Base-by-base conservation (phyloP, 2,329 filamentous ascomycete species). In the Fusarium paranaense region DNA sequence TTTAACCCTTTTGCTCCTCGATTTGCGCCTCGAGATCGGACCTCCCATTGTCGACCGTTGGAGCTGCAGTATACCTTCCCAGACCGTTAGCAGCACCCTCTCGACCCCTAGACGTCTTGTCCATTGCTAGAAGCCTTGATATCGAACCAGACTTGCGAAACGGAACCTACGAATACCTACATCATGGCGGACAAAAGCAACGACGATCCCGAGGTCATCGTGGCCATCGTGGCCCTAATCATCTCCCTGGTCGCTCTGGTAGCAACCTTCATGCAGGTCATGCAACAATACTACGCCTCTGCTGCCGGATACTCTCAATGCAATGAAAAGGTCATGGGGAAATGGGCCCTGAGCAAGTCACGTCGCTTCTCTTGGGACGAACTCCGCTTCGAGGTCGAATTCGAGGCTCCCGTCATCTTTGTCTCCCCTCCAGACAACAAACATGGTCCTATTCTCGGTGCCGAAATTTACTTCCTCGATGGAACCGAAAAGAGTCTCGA, bases 351-450 rank as follows among this genome's bases (percentile, higher is more conserved):
- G 2, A 82, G 79, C 20, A 86, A 84, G 67, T 80, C 79, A 3
- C 82, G 86, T 11, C 78, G 74, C 1, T 86, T 88, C 66, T 81
- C 80, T 2, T 80, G 78, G 62, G 80, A 81, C 32, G 86, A 88
- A 77, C 79, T 88, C 32, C 86, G 87, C 4, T 87, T 87, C 72
- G 86, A 87, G 67, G 86, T 88, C 10, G 80, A 83, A 62, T 88
- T 86, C 66, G 83, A 88, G 63, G 81, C 85, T 0, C 87, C 87
- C 30, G 86, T 88, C 72, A 86, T 88, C 54, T 88, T 88, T 59
- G 83, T 88, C 30, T 87, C 83, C 16, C 81, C 82, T 0, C 83
- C 86, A 0, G 72, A 45, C 35, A 88, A 88, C 77, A 59, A 62
- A 0, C 78, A 77, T 2, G 86, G 85, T 0, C 83, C 83, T 1